Percentiles rank a stretch among this genome's conserved stretches.
Evolutionary conservation across 2,329 filamentous ascomycete species (phyloP).

Genomic region (Pezicula carpinea): DNA sequence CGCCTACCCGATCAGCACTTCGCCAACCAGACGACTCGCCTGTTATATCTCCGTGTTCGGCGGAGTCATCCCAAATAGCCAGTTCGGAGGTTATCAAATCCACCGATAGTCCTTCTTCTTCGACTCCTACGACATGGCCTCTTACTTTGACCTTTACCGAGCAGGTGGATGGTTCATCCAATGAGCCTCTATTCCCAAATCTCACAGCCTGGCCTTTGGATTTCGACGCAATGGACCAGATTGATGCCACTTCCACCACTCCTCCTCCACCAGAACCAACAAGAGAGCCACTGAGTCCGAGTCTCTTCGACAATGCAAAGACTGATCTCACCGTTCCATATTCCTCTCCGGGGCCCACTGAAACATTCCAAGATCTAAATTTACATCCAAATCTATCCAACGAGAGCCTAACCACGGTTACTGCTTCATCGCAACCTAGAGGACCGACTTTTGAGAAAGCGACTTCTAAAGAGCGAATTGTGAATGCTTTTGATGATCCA

Average conservation of each 20-base stretch:
- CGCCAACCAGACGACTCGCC: neutral
- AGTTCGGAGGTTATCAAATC: neutral
- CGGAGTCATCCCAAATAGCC: neutral
- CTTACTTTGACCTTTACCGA: slow-evolving; percentile 1
- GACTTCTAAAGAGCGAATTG: neutral
- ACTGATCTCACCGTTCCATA: neutral
- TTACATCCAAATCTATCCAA: neutral
- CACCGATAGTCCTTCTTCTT: neutral
- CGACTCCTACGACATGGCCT: neutral
- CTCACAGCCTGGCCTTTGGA: neutral
- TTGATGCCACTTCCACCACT: neutral
- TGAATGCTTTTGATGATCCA: slow-evolving; percentile 1
- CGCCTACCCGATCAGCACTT: slow-evolving; percentile 3
- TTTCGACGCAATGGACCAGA: neutral
- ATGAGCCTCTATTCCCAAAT: neutral
- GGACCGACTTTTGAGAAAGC: neutral
- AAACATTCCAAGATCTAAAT: neutral
- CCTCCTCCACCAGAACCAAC: neutral
- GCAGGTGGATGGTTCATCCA: neutral
- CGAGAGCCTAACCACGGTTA: neutral
- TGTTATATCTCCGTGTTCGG: neutral
- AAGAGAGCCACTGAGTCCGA: neutral
- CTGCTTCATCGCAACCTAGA: neutral
- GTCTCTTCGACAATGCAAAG: neutral
- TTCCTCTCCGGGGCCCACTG: neutral